Evolutionary conservation across 306 rosid species (phyloP).

Genomic region (Phaseolus lunatus): DNA sequence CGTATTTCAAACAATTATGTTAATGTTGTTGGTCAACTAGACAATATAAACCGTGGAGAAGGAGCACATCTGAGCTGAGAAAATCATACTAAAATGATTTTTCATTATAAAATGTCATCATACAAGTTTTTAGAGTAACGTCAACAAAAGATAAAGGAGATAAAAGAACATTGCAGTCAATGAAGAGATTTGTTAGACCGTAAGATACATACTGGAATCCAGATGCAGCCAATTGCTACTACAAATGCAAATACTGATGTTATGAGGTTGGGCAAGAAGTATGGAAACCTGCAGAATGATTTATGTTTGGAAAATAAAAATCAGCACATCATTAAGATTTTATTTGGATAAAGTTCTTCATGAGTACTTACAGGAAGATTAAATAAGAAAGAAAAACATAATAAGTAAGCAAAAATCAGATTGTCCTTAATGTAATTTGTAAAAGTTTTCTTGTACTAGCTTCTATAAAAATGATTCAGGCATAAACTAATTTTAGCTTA

Average conservation of each 20-base stretch:
- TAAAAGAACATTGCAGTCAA: background rate
- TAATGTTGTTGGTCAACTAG: background rate
- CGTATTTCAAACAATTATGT: background rate
- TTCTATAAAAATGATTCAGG: too few relatives aligned
- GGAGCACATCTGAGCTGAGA: too few relatives aligned
- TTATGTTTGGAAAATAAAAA: constrained; percentile 21
- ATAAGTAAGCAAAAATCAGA: too few relatives aligned
- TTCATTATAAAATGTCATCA: background rate
- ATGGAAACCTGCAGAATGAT: constrained; percentile 54
- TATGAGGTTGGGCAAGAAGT: constrained; percentile 51
- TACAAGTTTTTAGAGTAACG: background rate
- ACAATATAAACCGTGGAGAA: background rate
- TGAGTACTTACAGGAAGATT: too few relatives aligned
- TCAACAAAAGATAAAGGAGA: background rate
- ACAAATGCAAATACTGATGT: constrained; percentile 44
- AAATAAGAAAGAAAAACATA: too few relatives aligned
- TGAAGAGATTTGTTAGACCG: background rate
- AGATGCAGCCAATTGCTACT: constrained; percentile 45
- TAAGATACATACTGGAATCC: constrained; percentile 56
- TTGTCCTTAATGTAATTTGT: too few relatives aligned
- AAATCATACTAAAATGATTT: too few relatives aligned
- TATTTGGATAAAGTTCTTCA: too few relatives aligned
- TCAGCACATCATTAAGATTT: background rate
- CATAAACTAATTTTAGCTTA: too few relatives aligned
- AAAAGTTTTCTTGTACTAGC: too few relatives aligned